Conservation (phyloP, 257 asterid genomes). For the Solanum dulcamara region DNA sequence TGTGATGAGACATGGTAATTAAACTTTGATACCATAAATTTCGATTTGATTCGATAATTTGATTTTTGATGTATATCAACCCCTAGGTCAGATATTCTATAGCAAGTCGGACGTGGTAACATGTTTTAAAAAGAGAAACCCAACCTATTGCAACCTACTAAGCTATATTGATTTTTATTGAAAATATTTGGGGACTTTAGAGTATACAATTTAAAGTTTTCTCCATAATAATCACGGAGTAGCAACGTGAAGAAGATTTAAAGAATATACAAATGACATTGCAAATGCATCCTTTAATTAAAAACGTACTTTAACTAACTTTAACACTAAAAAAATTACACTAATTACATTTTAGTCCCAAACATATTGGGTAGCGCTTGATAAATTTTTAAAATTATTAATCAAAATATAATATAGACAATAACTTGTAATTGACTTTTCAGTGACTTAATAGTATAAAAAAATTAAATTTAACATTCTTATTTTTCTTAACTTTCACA, state of each 20-base stretch:
- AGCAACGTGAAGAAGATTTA: background rate
- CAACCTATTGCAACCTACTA: background rate
- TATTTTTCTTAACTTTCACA: background rate
- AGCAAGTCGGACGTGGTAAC: background rate
- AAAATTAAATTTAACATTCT: background rate
- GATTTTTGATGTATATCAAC: background rate
- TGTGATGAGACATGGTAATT: background rate
- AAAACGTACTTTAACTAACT: background rate
- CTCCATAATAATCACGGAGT: background rate
- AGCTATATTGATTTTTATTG: background rate
- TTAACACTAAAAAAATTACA: background rate
- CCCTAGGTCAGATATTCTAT: background rate
- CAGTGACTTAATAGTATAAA: too few relatives aligned
- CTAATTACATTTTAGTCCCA: background rate
- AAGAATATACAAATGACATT: background rate
- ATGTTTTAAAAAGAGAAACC: background rate
- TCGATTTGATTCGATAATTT: background rate
- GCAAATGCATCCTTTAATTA: background rate
- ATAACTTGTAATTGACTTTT: too few relatives aligned
- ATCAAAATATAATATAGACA: background rate
- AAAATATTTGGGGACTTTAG: background rate
- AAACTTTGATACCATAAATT: background rate
- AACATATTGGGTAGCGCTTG: background rate
- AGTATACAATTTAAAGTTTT: background rate
- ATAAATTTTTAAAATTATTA: too few relatives aligned